These are phyloP conservation scores for Suhomyces faveliae DNA, from an alignment of 805 yeast genomes.

Conservation along the genomic window DNA sequence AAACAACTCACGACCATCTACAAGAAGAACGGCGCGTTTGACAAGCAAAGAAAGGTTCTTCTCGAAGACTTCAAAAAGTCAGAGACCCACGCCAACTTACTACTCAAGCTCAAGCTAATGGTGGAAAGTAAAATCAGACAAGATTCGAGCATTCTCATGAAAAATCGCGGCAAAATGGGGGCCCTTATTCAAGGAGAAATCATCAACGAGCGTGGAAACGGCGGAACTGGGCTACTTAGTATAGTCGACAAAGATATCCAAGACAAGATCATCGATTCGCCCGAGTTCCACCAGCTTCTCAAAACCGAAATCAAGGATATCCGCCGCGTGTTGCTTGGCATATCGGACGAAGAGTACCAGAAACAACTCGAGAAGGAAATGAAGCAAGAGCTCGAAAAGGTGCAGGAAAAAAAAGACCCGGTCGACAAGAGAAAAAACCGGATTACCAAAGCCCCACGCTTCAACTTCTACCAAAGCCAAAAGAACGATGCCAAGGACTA, in stretches of 20 bases:
- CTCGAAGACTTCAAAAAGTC: conserved; percentile 43
- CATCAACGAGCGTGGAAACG: conserved; percentile 23
- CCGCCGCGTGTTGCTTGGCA: conserved; percentile 29
- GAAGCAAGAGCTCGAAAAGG: conserved; percentile 13
- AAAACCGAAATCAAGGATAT: conserved; percentile 34
- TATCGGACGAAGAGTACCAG: conserved; percentile 41
- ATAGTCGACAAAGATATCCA: conserved; percentile 46
- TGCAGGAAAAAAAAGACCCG: conserved; percentile 8
- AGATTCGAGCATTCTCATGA: conserved; percentile 47
- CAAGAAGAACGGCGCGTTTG: conserved; percentile 51
- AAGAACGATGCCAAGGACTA: neutral
- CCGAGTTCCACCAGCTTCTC: conserved; percentile 35
- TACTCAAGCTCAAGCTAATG: conserved; percentile 39
- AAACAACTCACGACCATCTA: conserved; percentile 40
- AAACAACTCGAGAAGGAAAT: conserved; percentile 22
- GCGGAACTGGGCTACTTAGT: conserved; percentile 27
- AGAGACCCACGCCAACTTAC: conserved; percentile 40
- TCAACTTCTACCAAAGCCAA: conserved; percentile 19
- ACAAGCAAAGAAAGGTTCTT: conserved; percentile 41
- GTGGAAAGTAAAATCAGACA: conserved; percentile 46
- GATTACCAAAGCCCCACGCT: conserved; percentile 36
- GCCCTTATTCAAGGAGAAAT: conserved; percentile 55
- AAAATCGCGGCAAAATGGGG: conserved; percentile 50
- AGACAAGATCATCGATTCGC: conserved; percentile 43
- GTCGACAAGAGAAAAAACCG: conserved; percentile 12